These are phyloP conservation scores for Aspergillus fumigatus DNA, from an alignment of 2,329 filamentous ascomycete genomes.

Conservation along the genomic window DNA sequence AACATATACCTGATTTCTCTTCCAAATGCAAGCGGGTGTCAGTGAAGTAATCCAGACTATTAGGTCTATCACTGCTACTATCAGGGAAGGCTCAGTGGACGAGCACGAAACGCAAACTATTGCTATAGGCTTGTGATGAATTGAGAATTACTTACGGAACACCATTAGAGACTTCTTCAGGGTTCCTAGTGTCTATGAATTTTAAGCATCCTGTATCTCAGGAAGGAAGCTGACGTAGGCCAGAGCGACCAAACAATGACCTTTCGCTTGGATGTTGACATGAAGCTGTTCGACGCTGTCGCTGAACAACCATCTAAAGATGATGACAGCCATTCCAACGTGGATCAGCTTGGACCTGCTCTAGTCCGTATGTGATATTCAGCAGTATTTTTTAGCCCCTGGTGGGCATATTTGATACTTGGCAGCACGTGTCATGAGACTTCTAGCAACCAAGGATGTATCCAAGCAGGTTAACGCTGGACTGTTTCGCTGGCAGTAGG, in stretches of 20 bases:
- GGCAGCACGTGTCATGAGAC: no score
- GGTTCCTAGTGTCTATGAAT: background rate
- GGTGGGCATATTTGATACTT: no score
- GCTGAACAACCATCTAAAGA: no score
- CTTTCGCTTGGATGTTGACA: no score
- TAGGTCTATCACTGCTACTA: background rate
- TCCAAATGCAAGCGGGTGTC: background rate
- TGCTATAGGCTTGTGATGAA: background rate
- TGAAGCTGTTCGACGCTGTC: no score
- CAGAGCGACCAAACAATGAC: background rate
- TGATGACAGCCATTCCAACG: no score
- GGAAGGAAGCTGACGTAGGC: background rate
- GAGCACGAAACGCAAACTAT: background rate
- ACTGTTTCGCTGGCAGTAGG: no score
- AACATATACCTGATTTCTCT: background rate
- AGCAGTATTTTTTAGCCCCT: no score
- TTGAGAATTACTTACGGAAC: background rate
- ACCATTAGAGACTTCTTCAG: background rate
- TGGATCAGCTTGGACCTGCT: no score
- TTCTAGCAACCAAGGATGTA: no score
- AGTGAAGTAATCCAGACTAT: background rate
- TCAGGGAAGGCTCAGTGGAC: background rate
- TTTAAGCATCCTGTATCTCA: background rate
- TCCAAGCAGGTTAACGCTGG: no score
- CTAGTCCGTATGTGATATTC: no score